Base-by-base conservation (phyloP, 257 asterid genomes). In the Capsicum chinense region DNA sequence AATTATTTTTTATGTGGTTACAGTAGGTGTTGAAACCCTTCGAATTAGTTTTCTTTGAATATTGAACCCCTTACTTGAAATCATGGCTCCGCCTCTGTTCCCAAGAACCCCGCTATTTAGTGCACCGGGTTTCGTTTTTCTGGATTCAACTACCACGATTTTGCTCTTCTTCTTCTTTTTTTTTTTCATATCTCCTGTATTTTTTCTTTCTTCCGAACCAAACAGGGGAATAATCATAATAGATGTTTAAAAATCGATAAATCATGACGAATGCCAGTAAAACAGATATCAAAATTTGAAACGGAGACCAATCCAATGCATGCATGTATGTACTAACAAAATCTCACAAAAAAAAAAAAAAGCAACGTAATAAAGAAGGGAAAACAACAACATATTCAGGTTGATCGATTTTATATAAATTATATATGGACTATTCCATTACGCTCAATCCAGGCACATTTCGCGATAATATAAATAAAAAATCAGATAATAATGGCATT, bases 301-400 rank as follows among this genome's bases (percentile, higher is more conserved):
- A n/a, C 35, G 35, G 17, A 71, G 1, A 37, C 57, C 57, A 71
- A 71, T n/a, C 39, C 57, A 17, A 44, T 44, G 79, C 79, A 71
- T 71, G 79, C 79, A 71, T 19, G 37, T 71, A 70, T 15, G 44
- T 44, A 70, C 9, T 44, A 70, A 70, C 56, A 70, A 26, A 26
- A 70, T 44, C 21, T 33, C 21, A 19, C 19, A 26, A 26, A 26
- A 26, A 26, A 26, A 26, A 26, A 21, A 14, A 19, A 35, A 67
- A 67, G 21, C 76, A 14, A 33, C n/a, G 3, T 33, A 66, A 66
- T 8, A 5, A 66, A 37, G 52, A 67, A 37, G 17, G 13, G 26
- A 39, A 69, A 7, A 14, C 74, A 62, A 19, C 37, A 68, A 68
- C 76, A 37, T 37, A 12, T 68, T 68, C 10, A 13, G 12, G 68